Base-by-base conservation (phyloP, 1,139 yeast species). In the Eremothecium sinecaudum region DNA sequence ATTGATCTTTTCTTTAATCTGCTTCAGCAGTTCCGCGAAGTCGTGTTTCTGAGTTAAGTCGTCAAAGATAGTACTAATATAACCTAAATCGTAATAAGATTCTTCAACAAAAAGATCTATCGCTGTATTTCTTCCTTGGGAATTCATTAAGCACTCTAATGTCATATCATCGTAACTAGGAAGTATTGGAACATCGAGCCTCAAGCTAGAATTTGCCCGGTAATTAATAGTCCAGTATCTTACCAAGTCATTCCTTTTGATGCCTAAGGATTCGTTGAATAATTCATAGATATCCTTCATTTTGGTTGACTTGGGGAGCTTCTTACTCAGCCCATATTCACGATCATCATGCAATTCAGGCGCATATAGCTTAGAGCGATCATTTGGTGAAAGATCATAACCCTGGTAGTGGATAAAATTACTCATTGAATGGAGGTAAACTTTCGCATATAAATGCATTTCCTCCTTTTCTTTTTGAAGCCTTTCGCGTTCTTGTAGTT, bases 311-410 rank as follows among this genome's bases (percentile, higher is more conserved):
- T 78, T 81, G 46, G 73, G 66, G 3, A 80, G 67, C 49, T 71
- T 74, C 31, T 78, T 50, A 1, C 57, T 50, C 2, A 63, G 28
- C 0, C 93, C 81, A 38, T 66, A 68, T 6, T 76, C 67, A 3
- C 61, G 63, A 1, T 65, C 60, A 20, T 65, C 65, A 38, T 64
- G 66, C 18, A 73, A 55, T 2, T 63, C 67, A 23, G 72, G 68
- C 32, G 70, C 71, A 45, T 63, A 76, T 27, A 66, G 62, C 30
- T 64, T 42, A 10, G 51, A 44, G 12, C 49, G 46, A 6, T 70
- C 66, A 52, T 77, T 79, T 11, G 82, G 77, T 11, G 80, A 82
- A 31, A 80, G 54, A 54, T 87, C 97, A 53, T 82, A 80, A 0
- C 93, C 94, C 47, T 73, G 66, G 51, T 73, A 79, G 33, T 69